Evolutionary conservation across 225 moss, liverwort and hornwort species (phyloP), one percentile per base, ranked within the genome.

Genomic region (Neckera pumila): DNA sequence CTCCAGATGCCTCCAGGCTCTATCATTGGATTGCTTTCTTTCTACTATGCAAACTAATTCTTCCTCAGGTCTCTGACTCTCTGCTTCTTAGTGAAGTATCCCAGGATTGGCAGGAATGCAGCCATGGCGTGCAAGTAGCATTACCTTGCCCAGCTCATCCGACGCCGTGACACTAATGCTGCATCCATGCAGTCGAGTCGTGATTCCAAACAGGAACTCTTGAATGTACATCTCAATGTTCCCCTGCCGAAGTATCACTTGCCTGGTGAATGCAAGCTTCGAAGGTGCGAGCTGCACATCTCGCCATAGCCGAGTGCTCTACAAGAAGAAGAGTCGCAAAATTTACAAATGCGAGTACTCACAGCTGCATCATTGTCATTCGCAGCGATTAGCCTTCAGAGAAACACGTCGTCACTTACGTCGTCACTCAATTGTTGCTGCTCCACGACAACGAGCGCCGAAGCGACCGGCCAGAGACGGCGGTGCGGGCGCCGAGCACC

Each of bases 1-100:
- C 89, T 91, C 91, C 87, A 81, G 84, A 87, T 59, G 80, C 84
- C 81, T 69, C n/a, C 5, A 76, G 91, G 87, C 91, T 89, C 89
- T 73, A 91, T 89, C 87, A 89, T 87, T 36, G 91, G 89, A 87
- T 53, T 27, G 17, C 54, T 80, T 13, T 61, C 84, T 42, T 80
- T 84, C 87, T 69, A 69, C 76, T 76, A 61, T 21, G 69, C 88
- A 56, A n/a, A 82, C 63, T 20, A 47, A 14, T 71, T 82, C 82
- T 70, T 70, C 71, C 61, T 60, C 65, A 30, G 21, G 13, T 34
- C 84, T 80, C 80, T 26, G 80, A 61, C 66, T 45, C 74, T 5
- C 80, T 26, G 80, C 67, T 76, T 45, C 74, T 5, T 12, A 69
- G 22, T 36, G 5, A 38, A 18, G 30, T 36, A 15, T 38, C 11